Evolutionary conservation across 345 rosid genomes (phyloP).

Genomic region (Leavenworthia alabamica): DNA sequence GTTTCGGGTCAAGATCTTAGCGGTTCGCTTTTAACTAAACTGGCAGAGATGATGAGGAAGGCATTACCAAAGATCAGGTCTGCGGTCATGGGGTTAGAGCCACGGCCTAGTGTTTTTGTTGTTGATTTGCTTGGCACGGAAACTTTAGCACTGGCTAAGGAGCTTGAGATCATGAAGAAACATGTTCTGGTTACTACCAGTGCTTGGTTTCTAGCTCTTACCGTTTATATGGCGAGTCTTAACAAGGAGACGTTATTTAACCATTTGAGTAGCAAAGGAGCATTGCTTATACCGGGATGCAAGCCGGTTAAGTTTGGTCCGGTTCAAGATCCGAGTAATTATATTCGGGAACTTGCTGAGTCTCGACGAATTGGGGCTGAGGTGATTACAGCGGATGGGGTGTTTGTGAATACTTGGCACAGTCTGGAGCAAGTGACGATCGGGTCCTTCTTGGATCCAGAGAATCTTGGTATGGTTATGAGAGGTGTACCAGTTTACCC

Average conservation of each 20-base stretch:
- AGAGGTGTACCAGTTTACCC: slow-evolving; percentile 33
- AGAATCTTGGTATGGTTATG: slow-evolving; percentile 17
- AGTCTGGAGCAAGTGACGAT: slow-evolving; percentile 37
- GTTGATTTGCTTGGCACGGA: slow-evolving; percentile 52
- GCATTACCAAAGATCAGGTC: slow-evolving; percentile 38
- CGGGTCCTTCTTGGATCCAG: slow-evolving; percentile 12
- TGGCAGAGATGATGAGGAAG: slow-evolving; percentile 37
- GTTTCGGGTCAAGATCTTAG: slow-evolving; percentile 23
- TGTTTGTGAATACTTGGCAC: slow-evolving; percentile 53
- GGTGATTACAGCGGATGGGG: slow-evolving; percentile 36
- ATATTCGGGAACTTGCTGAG: slow-evolving; percentile 21
- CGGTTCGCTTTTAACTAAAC: slow-evolving; percentile 22
- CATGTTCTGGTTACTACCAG: slow-evolving; percentile 39
- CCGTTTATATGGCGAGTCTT: slow-evolving; percentile 35
- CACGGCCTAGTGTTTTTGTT: slow-evolving; percentile 33
- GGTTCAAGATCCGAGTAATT: slow-evolving; percentile 26
- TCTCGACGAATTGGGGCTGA: slow-evolving; percentile 30
- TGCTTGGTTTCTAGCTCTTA: slow-evolving; percentile 56
- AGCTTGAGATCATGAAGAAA: slow-evolving; percentile 35
- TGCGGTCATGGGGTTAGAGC: slow-evolving; percentile 27
- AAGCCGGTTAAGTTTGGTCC: slow-evolving; percentile 34
- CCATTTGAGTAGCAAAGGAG: slow-evolving; percentile 19
- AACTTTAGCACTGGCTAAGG: slow-evolving; percentile 43
- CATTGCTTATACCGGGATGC: slow-evolving; percentile 45
- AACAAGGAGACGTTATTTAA: slow-evolving; percentile 26